Conservation (phyloP, 2,329 filamentous ascomycete species). For the Periconia sp. region DNA sequence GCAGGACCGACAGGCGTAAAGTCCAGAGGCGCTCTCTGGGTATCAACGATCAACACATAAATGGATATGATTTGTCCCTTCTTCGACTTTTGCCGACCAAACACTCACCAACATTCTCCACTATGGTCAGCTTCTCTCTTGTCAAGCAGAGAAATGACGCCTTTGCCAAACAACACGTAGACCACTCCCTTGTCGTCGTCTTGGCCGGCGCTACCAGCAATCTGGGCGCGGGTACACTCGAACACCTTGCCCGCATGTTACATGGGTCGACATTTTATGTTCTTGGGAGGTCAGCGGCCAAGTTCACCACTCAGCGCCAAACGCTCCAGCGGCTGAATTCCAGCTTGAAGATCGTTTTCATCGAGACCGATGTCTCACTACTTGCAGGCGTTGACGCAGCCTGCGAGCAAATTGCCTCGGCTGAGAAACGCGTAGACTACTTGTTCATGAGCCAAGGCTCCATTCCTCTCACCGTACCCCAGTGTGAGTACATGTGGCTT, state of each 20-base stretch:
- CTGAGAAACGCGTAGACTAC: slow-evolving; percentile 11
- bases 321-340: slow-evolving; percentile 5
- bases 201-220: slow-evolving; percentile 14
- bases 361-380: slow-evolving; percentile 25
- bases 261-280: slow-evolving; percentile 12
- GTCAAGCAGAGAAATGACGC: too few species aligned
- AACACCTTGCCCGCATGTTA: slow-evolving; percentile 18
- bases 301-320: slow-evolving; percentile 5
- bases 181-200: slow-evolving; percentile 10
- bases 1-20: too few species aligned
- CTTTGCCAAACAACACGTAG: too few species aligned
- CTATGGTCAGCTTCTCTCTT: too few species aligned
- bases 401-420: slow-evolving; percentile 2
- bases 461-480: too few species aligned
- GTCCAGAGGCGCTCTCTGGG: too few species aligned
- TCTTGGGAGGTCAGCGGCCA: slow-evolving; percentile 6
- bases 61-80: too few species aligned
- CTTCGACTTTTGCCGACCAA: too few species aligned
- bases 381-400: slow-evolving; percentile 11
- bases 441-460: neutral
- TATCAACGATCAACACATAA: too few species aligned
- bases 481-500: too few species aligned
- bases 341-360: slow-evolving; percentile 21
- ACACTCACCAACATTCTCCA: too few species aligned
- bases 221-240: slow-evolving; percentile 29